Evolutionary conservation across 2,329 filamentous ascomycete genomes (phyloP).

Genomic region (Paramyrothecium sp.): DNA sequence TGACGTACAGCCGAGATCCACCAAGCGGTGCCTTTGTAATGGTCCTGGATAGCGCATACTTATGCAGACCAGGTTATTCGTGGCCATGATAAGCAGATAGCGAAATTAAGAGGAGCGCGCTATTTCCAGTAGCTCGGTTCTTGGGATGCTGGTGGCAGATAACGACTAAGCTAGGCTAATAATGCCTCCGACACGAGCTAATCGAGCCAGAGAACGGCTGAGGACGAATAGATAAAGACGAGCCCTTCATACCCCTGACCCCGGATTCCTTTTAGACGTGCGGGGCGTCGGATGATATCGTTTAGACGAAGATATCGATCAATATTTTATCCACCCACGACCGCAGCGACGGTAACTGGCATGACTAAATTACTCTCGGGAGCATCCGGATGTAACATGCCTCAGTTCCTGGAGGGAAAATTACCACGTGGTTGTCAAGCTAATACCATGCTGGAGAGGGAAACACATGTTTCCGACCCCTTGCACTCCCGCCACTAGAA

Average conservation of each 20-base stretch:
- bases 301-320: too few species aligned
- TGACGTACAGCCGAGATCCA: not conserved
- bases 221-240: not conserved
- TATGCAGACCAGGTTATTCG: not conserved
- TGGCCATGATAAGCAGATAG: not conserved
- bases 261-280: not conserved
- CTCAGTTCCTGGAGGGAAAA: too few species aligned
- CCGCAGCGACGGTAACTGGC: too few species aligned
- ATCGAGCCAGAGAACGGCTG: not conserved
- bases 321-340: too few species aligned
- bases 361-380: too few species aligned
- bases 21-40: not conserved
- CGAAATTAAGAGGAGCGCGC: not conserved
- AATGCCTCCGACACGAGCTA: not conserved
- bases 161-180: not conserved
- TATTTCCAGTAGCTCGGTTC: not conserved
- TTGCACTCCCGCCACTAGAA: too few species aligned
- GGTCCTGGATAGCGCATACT: not conserved
- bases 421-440: too few species aligned
- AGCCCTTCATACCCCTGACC: not conserved
- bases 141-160: not conserved
- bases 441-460: too few species aligned
- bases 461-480: too few species aligned
- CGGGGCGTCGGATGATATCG: too few species aligned
- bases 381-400: too few species aligned